Evolutionary conservation across 1,284 basidiomycete genomes (phyloP), one percentile per base, ranked within the genome.

Genomic region (Exobasidium cylindrosporum): DNA sequence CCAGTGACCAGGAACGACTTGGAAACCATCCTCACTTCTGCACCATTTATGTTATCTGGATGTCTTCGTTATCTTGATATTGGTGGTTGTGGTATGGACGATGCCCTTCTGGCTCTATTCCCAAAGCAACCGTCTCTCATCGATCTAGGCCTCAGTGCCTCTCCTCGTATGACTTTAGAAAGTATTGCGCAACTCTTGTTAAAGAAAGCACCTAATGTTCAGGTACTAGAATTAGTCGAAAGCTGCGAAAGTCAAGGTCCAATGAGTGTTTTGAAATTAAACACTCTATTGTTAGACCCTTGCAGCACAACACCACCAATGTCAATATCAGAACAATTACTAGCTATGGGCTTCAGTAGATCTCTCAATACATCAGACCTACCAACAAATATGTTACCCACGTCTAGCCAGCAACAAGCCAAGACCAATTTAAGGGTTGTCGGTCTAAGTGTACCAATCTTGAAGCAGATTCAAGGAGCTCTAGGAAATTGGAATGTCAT

Each of bases 11-110:
- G 82, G 44, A 84, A 86, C 23, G 88, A 97, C 64, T 84, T 97
- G 31, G 72, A 81, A 24, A 84, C 86, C 24, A 86, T 97, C 57
- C 80, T 97, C 59, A 83, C 84, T 0, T 80, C 82, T 17, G 92
- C 92, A 0, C 92, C 92, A 0, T 92, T 90, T 76, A 89, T 98
- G 83, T 82, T 83, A 13, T 86, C 84, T 32, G 91, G 91, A 17
- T 81, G 86, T 58, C 83, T 97, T 49, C 84, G 87, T 17, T 97
- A 94, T 81, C 85, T 98, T 63, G 95, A 98, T 80, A 80, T 98
- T 21, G 94, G 92, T 10, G 91, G 90, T 62, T 84, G 90, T 4
- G 88, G 88, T 0, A 72, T 97, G 52, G 89, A 88, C 3, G 81
- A 84, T 57, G 71, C 61, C 30, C 59, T 72, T 30, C 68, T 79